A percentile compares a stretch with the other conserved stretches of the same genome.
Evolutionary conservation across 164 flowering plant genomes (phyloP).

Genomic region (Sextonia rubra): DNA sequence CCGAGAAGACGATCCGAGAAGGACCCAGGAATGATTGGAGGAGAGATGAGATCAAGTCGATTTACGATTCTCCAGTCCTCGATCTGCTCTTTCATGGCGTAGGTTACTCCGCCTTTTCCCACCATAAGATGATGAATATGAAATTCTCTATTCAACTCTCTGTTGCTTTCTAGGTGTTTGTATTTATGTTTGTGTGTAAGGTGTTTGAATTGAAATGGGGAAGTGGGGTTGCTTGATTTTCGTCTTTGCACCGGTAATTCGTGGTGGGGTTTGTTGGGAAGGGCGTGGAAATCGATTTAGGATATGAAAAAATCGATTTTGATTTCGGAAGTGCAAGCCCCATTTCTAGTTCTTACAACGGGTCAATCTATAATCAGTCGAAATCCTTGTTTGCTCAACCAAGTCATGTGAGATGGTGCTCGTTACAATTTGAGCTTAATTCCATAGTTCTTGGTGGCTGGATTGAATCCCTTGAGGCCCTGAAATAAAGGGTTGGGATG

Average conservation of each 20-base stretch:
- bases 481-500: background rate
- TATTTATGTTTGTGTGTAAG: background rate
- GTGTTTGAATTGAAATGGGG: background rate
- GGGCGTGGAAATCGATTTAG: no score
- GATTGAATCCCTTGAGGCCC: no score
- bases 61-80: slow-evolving; percentile 85
- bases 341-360: no score
- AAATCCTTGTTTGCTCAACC: background rate
- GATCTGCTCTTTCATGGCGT: slow-evolving; percentile 98
- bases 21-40: slow-evolving; percentile 87
- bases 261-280: no score
- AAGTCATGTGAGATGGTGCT: background rate
- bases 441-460: background rate
- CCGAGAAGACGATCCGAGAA: slow-evolving; percentile 63
- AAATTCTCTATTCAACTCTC: background rate
- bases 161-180: background rate
- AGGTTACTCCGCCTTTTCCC: slow-evolving; percentile 10
- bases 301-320: no score
- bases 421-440: background rate
- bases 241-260: no score
- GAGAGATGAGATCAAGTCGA: slow-evolving; percentile 51
- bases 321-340: no score
- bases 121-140: background rate
- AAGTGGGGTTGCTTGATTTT: background rate
- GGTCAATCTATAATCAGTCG: no score